A percentile compares a stretch with the other conserved stretches of the same genome.
Evolutionary conservation across 2,329 filamentous ascomycete genomes (phyloP).

Genomic region (Xylaria hypoxylon): DNA sequence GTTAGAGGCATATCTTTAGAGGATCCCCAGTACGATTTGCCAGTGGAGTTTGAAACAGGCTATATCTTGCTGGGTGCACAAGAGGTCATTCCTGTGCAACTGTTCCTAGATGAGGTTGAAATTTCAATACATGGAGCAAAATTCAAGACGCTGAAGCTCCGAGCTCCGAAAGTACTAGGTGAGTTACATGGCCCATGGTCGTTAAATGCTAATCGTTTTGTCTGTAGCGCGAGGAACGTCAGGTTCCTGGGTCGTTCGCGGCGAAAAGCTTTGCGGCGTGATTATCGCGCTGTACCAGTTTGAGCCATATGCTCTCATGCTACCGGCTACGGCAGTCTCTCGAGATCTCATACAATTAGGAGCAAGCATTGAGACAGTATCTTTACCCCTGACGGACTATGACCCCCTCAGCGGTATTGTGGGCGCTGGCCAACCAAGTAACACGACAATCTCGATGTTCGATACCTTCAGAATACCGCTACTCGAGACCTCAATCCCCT

Average conservation of each 20-base stretch:
- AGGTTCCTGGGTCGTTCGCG: conserved; percentile 14
- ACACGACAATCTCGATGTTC: background rate
- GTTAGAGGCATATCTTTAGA: background rate
- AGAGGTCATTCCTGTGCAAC: conserved; percentile 8
- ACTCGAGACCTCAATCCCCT: background rate
- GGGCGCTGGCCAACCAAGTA: background rate
- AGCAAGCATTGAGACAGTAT: background rate
- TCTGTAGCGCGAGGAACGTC: conserved; percentile 12
- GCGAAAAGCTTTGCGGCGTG: conserved; percentile 6
- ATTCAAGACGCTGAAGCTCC: conserved; percentile 14
- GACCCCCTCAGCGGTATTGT: background rate
- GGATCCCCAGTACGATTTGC: background rate
- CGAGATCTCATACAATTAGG: conserved; percentile 4
- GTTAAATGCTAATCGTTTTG: conserved; percentile 3
- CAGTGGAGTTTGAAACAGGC: background rate
- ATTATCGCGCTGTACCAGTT: conserved; percentile 12
- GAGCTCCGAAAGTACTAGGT: conserved; percentile 10
- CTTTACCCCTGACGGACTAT: background rate
- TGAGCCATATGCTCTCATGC: conserved; percentile 10
- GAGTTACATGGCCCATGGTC: background rate
- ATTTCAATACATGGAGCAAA: conserved; percentile 4
- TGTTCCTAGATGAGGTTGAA: conserved; percentile 9
- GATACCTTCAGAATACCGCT: background rate
- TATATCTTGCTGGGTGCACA: conserved; percentile 12
- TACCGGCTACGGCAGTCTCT: background rate